Evolutionary conservation across 2,329 filamentous ascomycete species (phyloP).

Genomic region (Trichoderma atrobrunneum): DNA sequence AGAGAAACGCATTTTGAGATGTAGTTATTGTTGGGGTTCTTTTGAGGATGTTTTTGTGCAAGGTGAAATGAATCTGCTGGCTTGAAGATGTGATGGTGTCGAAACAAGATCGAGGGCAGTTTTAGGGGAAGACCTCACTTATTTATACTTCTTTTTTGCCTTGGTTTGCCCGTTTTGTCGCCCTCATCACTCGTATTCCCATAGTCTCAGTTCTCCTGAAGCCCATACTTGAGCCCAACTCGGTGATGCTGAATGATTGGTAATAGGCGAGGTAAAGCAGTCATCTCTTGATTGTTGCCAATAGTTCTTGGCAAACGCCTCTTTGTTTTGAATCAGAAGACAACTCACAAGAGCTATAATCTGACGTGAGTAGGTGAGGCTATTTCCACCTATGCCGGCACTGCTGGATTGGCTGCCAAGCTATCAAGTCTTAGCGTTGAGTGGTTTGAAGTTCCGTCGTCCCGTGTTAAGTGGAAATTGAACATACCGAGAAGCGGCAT

Average conservation of each 20-base stretch:
- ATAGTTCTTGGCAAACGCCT: too few relatives aligned
- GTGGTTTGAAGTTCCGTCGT: background rate
- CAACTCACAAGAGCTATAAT: constrained; percentile 1
- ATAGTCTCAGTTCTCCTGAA: background rate
- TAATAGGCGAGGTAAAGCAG: background rate
- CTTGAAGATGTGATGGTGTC: background rate
- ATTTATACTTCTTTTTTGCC: background rate
- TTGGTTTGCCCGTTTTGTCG: background rate
- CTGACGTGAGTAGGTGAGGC: background rate
- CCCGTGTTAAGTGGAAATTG: background rate
- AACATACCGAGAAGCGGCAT: too few relatives aligned
- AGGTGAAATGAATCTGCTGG: background rate
- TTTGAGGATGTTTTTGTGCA: background rate
- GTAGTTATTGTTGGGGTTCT: background rate
- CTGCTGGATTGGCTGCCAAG: background rate
- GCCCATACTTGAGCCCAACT: background rate
- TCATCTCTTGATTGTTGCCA: background rate
- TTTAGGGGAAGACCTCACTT: background rate
- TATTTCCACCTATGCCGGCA: background rate
- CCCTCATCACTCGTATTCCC: background rate
- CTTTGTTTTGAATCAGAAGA: background rate
- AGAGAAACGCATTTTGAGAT: constrained; percentile 9
- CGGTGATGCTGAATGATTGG: background rate
- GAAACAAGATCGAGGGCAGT: background rate
- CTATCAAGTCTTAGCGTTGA: background rate